Percentiles rank a stretch among this genome's conserved stretches.
phyloP scores from a whole-genome alignment of 768 basidiomycete genomes.

The Aureoboletus auriporus region DNA sequence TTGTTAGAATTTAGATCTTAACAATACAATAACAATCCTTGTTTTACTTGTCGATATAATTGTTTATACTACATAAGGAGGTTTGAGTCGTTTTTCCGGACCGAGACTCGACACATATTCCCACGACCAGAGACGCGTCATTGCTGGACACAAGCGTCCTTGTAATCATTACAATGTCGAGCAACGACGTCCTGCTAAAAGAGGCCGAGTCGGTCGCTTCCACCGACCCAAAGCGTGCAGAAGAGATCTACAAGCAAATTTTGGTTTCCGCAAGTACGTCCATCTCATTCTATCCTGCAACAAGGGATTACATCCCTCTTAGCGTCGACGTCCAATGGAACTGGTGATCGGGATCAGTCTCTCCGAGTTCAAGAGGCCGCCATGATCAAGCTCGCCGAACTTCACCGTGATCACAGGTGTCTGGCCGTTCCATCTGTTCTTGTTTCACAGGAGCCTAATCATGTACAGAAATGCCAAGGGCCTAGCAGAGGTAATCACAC shows the following conservation, averaged over 20 bases:
- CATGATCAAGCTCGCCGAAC: conserved; percentile 78
- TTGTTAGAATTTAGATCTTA: too few relatives aligned
- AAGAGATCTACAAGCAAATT: conserved; percentile 71
- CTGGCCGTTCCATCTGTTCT: conserved; percentile 18
- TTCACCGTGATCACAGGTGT: conserved; percentile 83
- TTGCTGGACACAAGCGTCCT: background rate
- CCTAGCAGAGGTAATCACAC: conserved; percentile 80
- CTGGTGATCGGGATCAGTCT: conserved; percentile 48
- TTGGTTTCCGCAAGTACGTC: conserved; percentile 39
- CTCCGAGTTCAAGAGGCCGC: conserved; percentile 83
- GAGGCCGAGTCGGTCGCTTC: conserved; percentile 50
- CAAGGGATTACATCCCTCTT: background rate
- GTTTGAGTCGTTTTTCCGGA: too few relatives aligned
- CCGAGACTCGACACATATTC: conserved; percentile 4
- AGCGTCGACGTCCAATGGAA: conserved; percentile 34
- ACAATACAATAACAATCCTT: too few relatives aligned
- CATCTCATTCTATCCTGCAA: background rate
- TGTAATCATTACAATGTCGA: conserved; percentile 18
- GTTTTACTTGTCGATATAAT: too few relatives aligned
- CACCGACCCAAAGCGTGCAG: conserved; percentile 57
- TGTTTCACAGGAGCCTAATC: background rate
- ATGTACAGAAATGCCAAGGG: conserved; percentile 70
- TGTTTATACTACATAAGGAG: too few relatives aligned
- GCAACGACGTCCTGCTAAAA: conserved; percentile 20
- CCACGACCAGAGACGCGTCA: conserved; percentile 27